Percentiles rank a stretch among this genome's conserved stretches.
phyloP scores from a whole-genome alignment of 768 basidiomycete species.

The Mycena albidolilacea region DNA sequence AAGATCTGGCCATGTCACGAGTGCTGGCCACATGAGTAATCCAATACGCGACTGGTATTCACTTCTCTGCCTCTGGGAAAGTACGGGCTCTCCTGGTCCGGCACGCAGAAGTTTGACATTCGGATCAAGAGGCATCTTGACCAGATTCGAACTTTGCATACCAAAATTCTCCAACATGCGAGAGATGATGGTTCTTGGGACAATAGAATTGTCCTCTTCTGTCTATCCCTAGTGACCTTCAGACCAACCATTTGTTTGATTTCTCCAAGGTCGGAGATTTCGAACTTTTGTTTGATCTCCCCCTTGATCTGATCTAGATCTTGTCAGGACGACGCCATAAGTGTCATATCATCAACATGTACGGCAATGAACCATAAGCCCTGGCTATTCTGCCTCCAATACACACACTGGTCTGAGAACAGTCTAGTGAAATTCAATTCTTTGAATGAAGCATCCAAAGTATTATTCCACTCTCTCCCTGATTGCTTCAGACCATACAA shows the following conservation, averaged over 20 bases:
- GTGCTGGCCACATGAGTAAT: conserved; percentile 46
- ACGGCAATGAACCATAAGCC: conserved; percentile 12
- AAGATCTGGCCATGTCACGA: conserved; percentile 52
- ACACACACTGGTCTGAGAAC: conserved; percentile 38
- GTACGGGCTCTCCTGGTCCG: neutral
- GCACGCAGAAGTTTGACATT: neutral
- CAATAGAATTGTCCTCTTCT: neutral
- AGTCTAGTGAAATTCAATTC: conserved; percentile 32
- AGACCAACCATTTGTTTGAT: conserved; percentile 2
- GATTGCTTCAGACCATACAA: conserved; percentile 50
- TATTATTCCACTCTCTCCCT: conserved; percentile 9
- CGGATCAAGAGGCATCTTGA: neutral
- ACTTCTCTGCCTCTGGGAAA: neutral
- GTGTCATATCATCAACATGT: conserved; percentile 21
- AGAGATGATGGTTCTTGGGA: neutral
- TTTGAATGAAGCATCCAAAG: conserved; percentile 36
- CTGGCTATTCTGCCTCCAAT: neutral
- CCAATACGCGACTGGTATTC: conserved; percentile 37
- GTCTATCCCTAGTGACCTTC: neutral
- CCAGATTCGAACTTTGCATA: neutral
- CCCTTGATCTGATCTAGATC: conserved; percentile 7
- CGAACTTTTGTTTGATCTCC: conserved; percentile 9
- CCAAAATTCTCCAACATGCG: neutral
- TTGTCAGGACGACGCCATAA: conserved; percentile 27
- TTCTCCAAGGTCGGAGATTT: neutral